These are phyloP conservation scores for Leishmania gerbilli DNA, from an alignment of 208 protist species.

Conservation along the genomic window DNA sequence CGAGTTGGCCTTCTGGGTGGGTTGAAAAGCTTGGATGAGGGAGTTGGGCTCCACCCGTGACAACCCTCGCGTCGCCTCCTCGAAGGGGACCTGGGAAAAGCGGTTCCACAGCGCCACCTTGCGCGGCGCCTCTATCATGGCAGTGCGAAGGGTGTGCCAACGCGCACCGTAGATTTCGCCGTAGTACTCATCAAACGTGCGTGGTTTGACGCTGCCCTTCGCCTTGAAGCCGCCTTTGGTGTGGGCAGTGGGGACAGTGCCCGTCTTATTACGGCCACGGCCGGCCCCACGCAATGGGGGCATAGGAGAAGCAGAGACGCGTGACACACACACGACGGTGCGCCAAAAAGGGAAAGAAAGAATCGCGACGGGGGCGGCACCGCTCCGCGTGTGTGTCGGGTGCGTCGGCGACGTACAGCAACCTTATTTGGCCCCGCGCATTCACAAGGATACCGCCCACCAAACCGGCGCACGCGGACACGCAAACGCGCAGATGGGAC, in stretches of 20 bases:
- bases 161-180: slow-evolving; percentile 65
- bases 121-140: slow-evolving; percentile 40
- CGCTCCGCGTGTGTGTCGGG: neutral
- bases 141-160: slow-evolving; percentile 61
- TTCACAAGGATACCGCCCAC: neutral
- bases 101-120: slow-evolving; percentile 85
- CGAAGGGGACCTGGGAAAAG: slow-evolving; percentile 77
- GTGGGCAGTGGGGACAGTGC: slow-evolving; percentile 10
- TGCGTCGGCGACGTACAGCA: neutral
- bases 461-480: neutral
- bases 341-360: neutral
- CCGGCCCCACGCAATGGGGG: slow-evolving; percentile 3
- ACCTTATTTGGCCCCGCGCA: neutral
- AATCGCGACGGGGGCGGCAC: neutral
- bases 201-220: slow-evolving; percentile 5
- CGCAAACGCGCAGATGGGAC: neutral
- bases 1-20: neutral
- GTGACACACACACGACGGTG: neutral
- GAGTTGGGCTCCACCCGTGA: slow-evolving; percentile 50
- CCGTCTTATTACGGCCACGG: slow-evolving; percentile 9
- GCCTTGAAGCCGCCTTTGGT: slow-evolving; percentile 7
- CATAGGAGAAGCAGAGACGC: slow-evolving; percentile 6
- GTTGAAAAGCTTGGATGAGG: slow-evolving; percentile 51
- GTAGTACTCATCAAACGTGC: slow-evolving; percentile 77
- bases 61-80: slow-evolving; percentile 50